Base-by-base conservation (phyloP, 2,329 filamentous ascomycete species). In the Cladophialophora immunda region DNA sequence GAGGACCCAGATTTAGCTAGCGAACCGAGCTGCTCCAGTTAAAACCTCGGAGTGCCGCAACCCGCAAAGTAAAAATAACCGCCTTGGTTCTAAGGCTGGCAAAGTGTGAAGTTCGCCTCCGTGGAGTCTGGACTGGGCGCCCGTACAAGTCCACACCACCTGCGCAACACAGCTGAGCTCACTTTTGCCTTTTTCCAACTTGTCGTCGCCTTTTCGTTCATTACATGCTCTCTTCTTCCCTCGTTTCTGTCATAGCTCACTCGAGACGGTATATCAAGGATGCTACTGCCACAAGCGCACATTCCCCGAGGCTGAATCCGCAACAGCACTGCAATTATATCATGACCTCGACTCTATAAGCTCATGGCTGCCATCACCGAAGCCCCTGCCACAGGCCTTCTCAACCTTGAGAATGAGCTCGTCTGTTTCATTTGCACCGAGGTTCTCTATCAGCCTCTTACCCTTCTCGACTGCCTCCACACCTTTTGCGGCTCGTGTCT, bases 361-460 rank as follows among this genome's bases (percentile, higher is more conserved):
- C 38, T 52, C 47, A 69, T 70, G 69, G 68, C 70, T 58, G 66
- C 66, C 52, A 52, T 59, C 19, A 65, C 60, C 54, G 59, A 55
- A 64, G 32, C 58, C 19, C 61, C 67, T 13, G 32, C 62, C 22
- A 68, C 69, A 17, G 82, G 81, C 57, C 76, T 84, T 65, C 77
- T 83, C 75, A 92, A 96, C 79, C 85, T 97, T 73, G 95, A 97
- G 82, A 94, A 90, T 80, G 95, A 99, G 86, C 84, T 98, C 81
- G 94, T 91, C 62, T 98, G 94, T 83, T 97, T 94, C 77, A 99
- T 99, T 75, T 99, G 95, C 84, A 97, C 94, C 73, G 95, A 98
- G 79, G 87, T 97, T 71, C 89, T 97, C 70, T 96, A 93, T 81
- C 92, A 96, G 78, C 93, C 94, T 36, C 86, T 97, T 70, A 97